Base-by-base conservation (phyloP, 805 yeast species). In the Wickerhamiella spandovensis region DNA sequence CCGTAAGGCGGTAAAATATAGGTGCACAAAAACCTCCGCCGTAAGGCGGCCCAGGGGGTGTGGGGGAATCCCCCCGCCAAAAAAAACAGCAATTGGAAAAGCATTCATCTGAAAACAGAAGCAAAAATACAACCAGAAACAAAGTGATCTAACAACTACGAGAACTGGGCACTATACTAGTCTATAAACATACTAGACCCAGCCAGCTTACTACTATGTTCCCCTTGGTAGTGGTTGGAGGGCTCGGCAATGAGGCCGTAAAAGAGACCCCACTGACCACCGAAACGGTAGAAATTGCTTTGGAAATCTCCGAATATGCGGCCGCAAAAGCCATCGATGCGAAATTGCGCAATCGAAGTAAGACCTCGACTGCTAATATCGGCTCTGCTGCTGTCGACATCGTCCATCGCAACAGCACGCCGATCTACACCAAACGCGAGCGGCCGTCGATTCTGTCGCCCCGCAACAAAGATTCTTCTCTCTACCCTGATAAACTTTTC, bases 401-500 rank as follows among this genome's bases (percentile, higher is more conserved):
- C 22, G 21, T 28, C 20, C 51, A 53, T 21, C 17, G 50, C 23
- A 43, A 51, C 24, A 23, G n/a, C 7, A 43, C 45, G 13, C 23
- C 45, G 7, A 21, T 53, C 4, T 55, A 55, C 18, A 43, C 56
- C 17, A 35, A 32, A 17, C 35, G 43, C 37, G 51, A 46, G 25
- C 35, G 46, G 44, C 67, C 67, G 18, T 63, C 70, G 2, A 54
- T 56, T 5, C 52, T 68, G 10, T 76, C 81, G 0, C 80, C 81
- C 2, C 64, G 69, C 46, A 67, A 71, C 46, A 65, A 66, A n/a
- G 63, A 64, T 2, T 67, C 75, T 0, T 57, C 61, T 0, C 50
- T 71, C 28, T 70, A 61, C 53, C 74, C 76, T 1, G 64, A 69
- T 35, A 71, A 72, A 0, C 54, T 77, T 1, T 57, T 77, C 28